A percentile compares a stretch with the other conserved stretches of the same genome.
Evolutionary conservation across 306 rosid species (phyloP).

Genomic region (Quercus engelmannii): DNA sequence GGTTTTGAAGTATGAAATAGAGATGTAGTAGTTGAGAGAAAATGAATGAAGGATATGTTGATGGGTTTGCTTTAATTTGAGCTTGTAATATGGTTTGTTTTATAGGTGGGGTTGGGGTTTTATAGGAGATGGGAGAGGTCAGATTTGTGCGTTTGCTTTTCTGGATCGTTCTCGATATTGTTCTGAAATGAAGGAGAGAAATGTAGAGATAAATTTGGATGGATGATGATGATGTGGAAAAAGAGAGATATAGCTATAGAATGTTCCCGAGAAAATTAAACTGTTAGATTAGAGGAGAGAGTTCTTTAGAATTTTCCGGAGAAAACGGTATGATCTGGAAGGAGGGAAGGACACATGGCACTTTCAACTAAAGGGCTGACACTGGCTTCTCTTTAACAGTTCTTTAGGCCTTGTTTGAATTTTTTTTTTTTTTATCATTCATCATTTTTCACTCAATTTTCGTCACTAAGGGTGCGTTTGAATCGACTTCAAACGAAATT

Average conservation of each 20-base stretch:
- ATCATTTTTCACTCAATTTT: no score
- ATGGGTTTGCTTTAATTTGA: neutral
- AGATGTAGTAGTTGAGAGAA: neutral
- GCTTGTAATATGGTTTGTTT: neutral
- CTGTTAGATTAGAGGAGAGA: no score
- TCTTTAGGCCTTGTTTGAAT: no score
- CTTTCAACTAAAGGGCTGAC: no score
- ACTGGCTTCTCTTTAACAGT: no score
- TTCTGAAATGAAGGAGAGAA: neutral
- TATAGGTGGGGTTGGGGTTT: neutral
- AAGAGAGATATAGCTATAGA: neutral
- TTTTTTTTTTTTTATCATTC: no score
- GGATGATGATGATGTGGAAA: neutral
- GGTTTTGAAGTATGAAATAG: no score
- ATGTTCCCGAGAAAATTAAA: neutral
- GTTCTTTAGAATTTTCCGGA: neutral
- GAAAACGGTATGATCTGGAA: neutral
- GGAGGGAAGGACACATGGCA: no score
- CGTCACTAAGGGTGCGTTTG: no score
- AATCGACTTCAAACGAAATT: no score
- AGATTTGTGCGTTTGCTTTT: neutral
- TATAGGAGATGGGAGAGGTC: neutral
- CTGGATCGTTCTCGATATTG: conserved; percentile 18
- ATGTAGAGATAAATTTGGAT: neutral
- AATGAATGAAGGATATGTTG: no score